Conservation (phyloP, 2,329 filamentous ascomycete species). For the Fusarium palustre region DNA sequence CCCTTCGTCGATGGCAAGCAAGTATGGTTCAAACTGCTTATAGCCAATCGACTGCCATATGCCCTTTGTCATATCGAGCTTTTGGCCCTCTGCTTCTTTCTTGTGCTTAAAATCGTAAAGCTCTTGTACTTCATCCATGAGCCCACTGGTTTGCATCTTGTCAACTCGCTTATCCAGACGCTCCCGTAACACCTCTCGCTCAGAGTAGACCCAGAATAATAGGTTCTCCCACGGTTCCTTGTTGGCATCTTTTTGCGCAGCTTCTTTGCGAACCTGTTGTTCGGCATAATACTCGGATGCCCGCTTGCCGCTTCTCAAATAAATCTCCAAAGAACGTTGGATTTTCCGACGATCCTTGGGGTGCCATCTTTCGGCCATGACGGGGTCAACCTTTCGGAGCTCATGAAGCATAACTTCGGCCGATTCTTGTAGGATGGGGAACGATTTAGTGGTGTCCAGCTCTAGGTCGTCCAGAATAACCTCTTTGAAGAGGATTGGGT, state of each 20-base stretch:
- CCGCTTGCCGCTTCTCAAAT: slow-evolving; percentile 79
- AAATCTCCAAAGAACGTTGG: slow-evolving; percentile 89
- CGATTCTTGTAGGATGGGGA: slow-evolving; percentile 77
- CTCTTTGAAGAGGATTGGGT: slow-evolving; percentile 82
- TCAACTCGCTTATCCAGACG: slow-evolving; percentile 83
- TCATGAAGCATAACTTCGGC: slow-evolving; percentile 79
- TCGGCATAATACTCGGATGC: slow-evolving; percentile 90
- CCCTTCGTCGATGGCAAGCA: slow-evolving; percentile 59
- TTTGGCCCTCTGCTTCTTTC: slow-evolving; percentile 57
- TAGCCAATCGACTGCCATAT: slow-evolving; percentile 98
- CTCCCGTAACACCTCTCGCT: slow-evolving; percentile 72
- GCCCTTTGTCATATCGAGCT: slow-evolving; percentile 79
- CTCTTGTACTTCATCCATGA: slow-evolving; percentile 62
- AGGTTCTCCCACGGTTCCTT: slow-evolving; percentile 66
- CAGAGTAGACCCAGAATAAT: slow-evolving; percentile 88
- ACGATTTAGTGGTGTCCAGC: slow-evolving; percentile 56
- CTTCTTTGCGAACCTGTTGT: slow-evolving; percentile 66
- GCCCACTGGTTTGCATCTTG: slow-evolving; percentile 76
- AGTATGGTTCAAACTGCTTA: slow-evolving; percentile 86
- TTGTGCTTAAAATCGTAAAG: slow-evolving; percentile 58
- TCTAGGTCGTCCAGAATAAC: slow-evolving; percentile 64
- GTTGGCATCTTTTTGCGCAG: slow-evolving; percentile 41
- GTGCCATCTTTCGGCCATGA: slow-evolving; percentile 93
- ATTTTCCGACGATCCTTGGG: slow-evolving; percentile 94
- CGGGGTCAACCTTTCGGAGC: slow-evolving; percentile 83